These are phyloP conservation scores for Breynia disticha DNA, from an alignment of 441 rosid species.

Conservation along the genomic window DNA sequence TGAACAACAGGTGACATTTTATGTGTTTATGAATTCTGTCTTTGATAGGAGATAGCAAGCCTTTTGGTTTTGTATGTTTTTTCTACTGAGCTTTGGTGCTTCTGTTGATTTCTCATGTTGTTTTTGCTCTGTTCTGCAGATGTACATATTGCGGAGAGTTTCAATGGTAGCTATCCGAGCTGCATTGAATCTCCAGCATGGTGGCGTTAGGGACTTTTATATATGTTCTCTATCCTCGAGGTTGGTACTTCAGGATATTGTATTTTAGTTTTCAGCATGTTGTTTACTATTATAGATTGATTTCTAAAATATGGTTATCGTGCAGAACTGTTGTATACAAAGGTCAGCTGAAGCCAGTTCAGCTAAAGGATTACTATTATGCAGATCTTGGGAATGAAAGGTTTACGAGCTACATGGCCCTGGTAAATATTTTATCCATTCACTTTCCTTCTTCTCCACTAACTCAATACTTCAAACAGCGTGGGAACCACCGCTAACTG, in stretches of 20 bases:
- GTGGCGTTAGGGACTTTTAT: constrained; percentile 84
- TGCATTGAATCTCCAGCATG: constrained; percentile 87
- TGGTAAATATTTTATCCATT: constrained; percentile 95
- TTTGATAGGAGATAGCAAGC: background rate
- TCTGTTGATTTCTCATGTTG: background rate
- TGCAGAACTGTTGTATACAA: constrained; percentile 95
- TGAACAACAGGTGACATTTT: constrained; percentile 75
- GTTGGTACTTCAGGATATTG: constrained; percentile 23
- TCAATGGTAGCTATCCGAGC: constrained; percentile 95
- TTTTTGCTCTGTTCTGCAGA: constrained; percentile 37
- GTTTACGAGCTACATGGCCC: constrained; percentile 99
- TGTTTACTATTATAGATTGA: background rate
- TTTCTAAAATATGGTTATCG: background rate
- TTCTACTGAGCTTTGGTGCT: background rate
- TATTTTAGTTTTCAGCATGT: background rate
- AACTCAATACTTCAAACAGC: constrained; percentile 99
- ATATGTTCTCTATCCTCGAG: constrained; percentile 98
- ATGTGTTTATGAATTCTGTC: background rate
- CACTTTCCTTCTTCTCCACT: constrained; percentile 68
- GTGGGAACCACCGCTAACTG: constrained; percentile 77
- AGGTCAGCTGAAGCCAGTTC: constrained; percentile 94
- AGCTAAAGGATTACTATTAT: constrained; percentile 77
- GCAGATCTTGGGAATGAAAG: constrained; percentile 99
- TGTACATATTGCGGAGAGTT: constrained; percentile 89
- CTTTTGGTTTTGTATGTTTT: too few relatives aligned